A percentile compares a stretch with the other conserved stretches of the same genome.
Evolutionary conservation across 2,329 filamentous ascomycete genomes (phyloP).

Genomic region (Mycosphaerella arachidis): DNA sequence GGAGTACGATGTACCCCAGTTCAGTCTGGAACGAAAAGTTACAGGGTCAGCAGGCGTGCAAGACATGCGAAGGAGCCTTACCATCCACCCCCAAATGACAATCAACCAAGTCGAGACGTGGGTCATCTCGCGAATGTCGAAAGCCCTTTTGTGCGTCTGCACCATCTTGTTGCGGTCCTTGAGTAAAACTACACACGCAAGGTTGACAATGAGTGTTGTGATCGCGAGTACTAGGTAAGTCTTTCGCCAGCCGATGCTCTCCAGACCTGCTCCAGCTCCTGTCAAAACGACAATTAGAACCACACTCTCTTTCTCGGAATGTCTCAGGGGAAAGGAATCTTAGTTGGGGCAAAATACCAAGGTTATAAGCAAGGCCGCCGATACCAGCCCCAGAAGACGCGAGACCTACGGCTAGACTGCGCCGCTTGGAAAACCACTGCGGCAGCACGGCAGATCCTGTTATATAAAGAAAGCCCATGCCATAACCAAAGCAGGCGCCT

Average conservation of each 20-base stretch:
- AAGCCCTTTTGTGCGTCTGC: constrained; percentile 60
- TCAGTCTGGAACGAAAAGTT: constrained; percentile 43
- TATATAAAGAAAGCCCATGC: constrained; percentile 73
- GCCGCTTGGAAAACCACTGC: constrained; percentile 68
- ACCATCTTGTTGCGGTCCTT: constrained; percentile 68
- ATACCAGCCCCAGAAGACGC: constrained; percentile 68
- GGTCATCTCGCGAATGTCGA: constrained; percentile 60
- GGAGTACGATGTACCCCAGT: constrained; percentile 67
- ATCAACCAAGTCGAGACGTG: constrained; percentile 60
- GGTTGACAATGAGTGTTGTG: constrained; percentile 60
- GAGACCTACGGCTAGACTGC: constrained; percentile 68
- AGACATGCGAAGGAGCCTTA: too few species aligned
- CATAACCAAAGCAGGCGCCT: constrained; percentile 70
- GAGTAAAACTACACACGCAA: constrained; percentile 58
- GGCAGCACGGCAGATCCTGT: constrained; percentile 62
- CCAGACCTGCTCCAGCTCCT: constrained; percentile 61
- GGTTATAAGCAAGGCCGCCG: constrained; percentile 65
- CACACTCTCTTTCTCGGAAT: too few species aligned
- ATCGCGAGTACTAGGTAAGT: constrained; percentile 63
- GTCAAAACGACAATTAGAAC: too few species aligned
- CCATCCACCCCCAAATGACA: constrained; percentile 62
- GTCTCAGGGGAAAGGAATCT: too few species aligned
- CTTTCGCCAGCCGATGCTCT: constrained; percentile 60
- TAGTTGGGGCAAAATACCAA: constrained; percentile 39
- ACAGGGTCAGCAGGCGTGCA: too few species aligned